Evolutionary conservation across 1,284 basidiomycete genomes (phyloP), one percentile per base, ranked within the genome.

Genomic region (Thelephora terrestris): DNA sequence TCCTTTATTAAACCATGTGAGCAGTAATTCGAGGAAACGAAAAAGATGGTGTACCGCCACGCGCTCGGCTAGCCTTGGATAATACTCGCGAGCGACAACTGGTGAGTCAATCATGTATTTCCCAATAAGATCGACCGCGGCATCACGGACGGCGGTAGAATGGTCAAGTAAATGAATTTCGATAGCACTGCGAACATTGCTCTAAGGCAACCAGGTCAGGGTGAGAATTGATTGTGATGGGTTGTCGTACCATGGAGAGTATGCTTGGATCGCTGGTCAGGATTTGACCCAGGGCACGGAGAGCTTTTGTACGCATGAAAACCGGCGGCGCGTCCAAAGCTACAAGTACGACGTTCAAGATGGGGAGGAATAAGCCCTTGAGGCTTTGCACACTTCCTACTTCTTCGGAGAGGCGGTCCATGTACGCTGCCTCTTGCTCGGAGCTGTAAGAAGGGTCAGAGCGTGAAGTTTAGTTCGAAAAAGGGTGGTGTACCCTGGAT

Each of bases 121-220:
- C 24, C 95, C 93, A 50, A 99, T 88, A 44, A 99, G 71, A 53
- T 96, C 93, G 7, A 99, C 88, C 5, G 95, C 92, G 5, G 91
- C 90, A 64, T 99, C 96, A 32, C 95, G 85, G 17, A 99, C 96
- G 23, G 87, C 85, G 1, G 94, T 84, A 0, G 94, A 97, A 49
- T 78, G 84, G 59, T 99, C 95, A 3, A 87, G 70, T 17, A 99
- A 74, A 59, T 95, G 88, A 20, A 79, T 81, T 64, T 96, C 91
- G 53, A 99, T 91, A 0, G 88, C 82, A 38, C 75, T 71, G 20
- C 85, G 80, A 35, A 93, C 89, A 55, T 79, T 84, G 2, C 75
- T 58, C 87, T 91, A 51, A 36, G 27, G 2, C 18, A n/a, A 12
- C 18, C 5, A 5, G 24, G 37, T 14, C 34, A 37, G 49, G 48